Percentiles rank a stretch among this genome's conserved stretches.
These are phyloP conservation scores for Monosporascus sp. DNA, from an alignment of 2,329 filamentous ascomycete genomes.

Conservation along the genomic window DNA sequence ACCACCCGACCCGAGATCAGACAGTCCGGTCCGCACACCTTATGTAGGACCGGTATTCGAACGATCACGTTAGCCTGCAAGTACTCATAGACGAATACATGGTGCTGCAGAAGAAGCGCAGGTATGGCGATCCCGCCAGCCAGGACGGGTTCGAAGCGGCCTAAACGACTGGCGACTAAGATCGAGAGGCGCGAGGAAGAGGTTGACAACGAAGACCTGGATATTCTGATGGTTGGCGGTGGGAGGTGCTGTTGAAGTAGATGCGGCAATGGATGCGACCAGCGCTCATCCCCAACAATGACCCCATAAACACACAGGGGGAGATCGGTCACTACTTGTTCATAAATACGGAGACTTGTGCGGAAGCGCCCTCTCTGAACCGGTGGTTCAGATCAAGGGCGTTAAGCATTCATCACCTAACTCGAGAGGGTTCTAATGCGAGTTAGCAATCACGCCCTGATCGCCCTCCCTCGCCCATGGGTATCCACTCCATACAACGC, in stretches of 20 bases:
- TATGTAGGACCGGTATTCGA: slow-evolving; percentile 18
- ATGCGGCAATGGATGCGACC: background rate
- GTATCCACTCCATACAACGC: slow-evolving; percentile 19
- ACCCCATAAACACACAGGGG: background rate
- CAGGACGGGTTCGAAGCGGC: slow-evolving; percentile 43
- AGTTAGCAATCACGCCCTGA: background rate
- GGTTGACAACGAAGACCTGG: slow-evolving; percentile 44
- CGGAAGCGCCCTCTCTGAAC: too few species aligned
- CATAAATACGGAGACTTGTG: too few species aligned
- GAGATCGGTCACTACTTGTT: too few species aligned
- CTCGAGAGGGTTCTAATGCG: background rate
- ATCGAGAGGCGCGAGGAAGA: slow-evolving; percentile 43
- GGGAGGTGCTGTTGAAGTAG: slow-evolving; percentile 47
- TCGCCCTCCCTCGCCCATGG: slow-evolving; percentile 9
- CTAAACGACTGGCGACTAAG: slow-evolving; percentile 42
- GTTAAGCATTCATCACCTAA: too few species aligned
- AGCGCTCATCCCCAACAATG: too few species aligned
- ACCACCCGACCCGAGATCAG: slow-evolving; percentile 8
- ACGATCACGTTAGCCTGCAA: slow-evolving; percentile 22
- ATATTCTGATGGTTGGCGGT: slow-evolving; percentile 50
- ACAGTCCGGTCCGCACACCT: slow-evolving; percentile 7
- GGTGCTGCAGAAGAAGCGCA: slow-evolving; percentile 25
- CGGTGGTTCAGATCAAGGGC: too few species aligned
- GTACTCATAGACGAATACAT: slow-evolving; percentile 28
- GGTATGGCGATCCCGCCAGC: slow-evolving; percentile 36